Evolutionary conservation across 345 rosid genomes (phyloP), one percentile per base, ranked within the genome.

Genomic region (Aethionema arabicum): DNA sequence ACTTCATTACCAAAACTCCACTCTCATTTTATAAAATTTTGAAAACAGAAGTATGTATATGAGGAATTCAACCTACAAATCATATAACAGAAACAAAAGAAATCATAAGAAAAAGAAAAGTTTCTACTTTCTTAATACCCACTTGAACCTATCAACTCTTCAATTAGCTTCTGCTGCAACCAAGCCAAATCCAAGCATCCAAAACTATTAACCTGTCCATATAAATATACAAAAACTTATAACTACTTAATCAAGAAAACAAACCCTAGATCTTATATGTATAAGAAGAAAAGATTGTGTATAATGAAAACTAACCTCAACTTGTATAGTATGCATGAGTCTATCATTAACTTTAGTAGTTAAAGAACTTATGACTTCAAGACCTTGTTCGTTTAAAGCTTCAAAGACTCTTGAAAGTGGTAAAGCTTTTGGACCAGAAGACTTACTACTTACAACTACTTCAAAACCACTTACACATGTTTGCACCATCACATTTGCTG

Each of bases 131-230:
- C 33, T 52, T 44, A 60, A 31, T 42, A 65, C 8, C 43, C 63
- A 13, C 14, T 55, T 1, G 67, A 60, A 51, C 61, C 50, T 59
- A 74, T 55, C 73, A 79, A 63, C 38, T 68, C 74, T 48, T 74
- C 75, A 6, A 44, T 66, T 66, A 83, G 45, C 71, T 76, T 79
- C 52, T 67, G 71, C 41, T 77, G 79, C 72, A 86, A 70, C 69
- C 69, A 64, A 59, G 64, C 14, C 44, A 66, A 33, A 74, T 80
- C 77, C 4, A 78, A 40, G 66, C 63, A 55, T 52, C 72, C 67
- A n/a, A 61, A 44, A 67, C 79, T 77, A 57, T 46, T 72, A 8
- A 67, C 85, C 93, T 83, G 82, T 50, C 31, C 6, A 32, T 13
- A 8, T 8, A n/a, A 45, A 27, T 14, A 4, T 8, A 9, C 44